Percentiles rank a stretch among this genome's conserved stretches.
Evolutionary conservation across 2,329 filamentous ascomycete genomes (phyloP).

Genomic region (Penicillium sp.): DNA sequence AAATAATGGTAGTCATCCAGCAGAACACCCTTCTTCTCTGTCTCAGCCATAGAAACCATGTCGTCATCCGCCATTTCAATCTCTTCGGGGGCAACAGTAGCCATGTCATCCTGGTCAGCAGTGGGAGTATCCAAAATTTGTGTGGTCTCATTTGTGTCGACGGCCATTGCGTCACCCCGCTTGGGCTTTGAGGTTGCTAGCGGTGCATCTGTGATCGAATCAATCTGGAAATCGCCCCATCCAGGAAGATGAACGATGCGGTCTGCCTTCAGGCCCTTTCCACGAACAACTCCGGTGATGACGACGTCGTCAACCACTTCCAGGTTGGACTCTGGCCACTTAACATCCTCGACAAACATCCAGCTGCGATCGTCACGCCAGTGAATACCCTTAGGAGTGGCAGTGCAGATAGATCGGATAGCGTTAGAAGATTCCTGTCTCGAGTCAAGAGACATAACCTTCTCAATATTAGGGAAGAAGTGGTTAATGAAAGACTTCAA

Average conservation of each 20-base stretch:
- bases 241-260: constrained; percentile 87
- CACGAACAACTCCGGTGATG: constrained; percentile 80
- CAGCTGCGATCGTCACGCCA: constrained; percentile 96
- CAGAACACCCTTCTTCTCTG: constrained; percentile 77
- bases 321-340: constrained; percentile 61
- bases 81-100: constrained; percentile 82
- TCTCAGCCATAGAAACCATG: constrained; percentile 50
- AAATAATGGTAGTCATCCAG: constrained; percentile 98
- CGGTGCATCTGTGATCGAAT: constrained; percentile 79
- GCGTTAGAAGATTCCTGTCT: constrained; percentile 88
- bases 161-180: constrained; percentile 61
- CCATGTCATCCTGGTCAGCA: constrained; percentile 78
- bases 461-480: constrained; percentile 90
- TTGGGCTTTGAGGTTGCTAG: constrained; percentile 56
- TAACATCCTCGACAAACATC: constrained; percentile 83
- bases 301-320: constrained; percentile 57
- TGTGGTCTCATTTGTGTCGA: constrained; percentile 56
- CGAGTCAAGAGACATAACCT: constrained; percentile 82
- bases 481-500: constrained; percentile 91
- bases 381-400: constrained; percentile 85
- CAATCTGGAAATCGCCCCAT: constrained; percentile 90
- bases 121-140: constrained; percentile 67
- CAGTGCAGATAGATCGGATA: constrained; percentile 86
- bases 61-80: constrained; percentile 71
- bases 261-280: constrained; percentile 83